Conservation (phyloP, 495 filamentous ascomycete species). For the Hapsidospora chrysogenum region DNA sequence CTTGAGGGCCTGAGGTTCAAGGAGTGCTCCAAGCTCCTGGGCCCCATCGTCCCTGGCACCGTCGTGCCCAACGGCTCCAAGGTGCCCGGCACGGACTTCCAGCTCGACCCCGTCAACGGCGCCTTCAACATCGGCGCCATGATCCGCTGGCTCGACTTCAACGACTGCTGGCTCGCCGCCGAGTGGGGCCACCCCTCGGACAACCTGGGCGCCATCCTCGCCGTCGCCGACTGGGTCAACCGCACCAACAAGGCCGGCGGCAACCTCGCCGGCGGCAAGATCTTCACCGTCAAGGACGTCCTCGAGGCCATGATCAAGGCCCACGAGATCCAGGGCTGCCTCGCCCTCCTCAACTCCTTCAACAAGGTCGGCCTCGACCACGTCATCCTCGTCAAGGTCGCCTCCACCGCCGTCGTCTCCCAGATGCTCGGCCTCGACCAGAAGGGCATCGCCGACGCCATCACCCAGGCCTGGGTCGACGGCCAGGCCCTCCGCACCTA, state of each 20-base stretch:
- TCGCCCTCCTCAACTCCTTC: constrained; percentile 92
- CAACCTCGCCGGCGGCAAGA: constrained; percentile 72
- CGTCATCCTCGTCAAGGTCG: constrained; percentile 95
- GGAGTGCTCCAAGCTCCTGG: constrained; percentile 86
- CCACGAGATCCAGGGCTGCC: constrained; percentile 95
- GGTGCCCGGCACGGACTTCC: constrained; percentile 83
- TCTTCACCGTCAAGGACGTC: constrained; percentile 73
- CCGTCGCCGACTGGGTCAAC: constrained; percentile 92
- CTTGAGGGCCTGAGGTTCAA: constrained; percentile 91
- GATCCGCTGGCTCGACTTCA: constrained; percentile 99
- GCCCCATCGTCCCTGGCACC: constrained; percentile 84
- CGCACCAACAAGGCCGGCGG: constrained; percentile 87
- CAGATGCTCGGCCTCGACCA: constrained; percentile 85
- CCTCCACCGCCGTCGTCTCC: constrained; percentile 80
- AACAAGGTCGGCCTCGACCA: constrained; percentile 98
- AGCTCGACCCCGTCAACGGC: constrained; percentile 86
- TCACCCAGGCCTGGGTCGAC: constrained; percentile 95
- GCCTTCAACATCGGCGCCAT: constrained; percentile 98
- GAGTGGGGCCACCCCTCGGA: constrained; percentile 98
- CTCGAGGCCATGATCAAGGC: constrained; percentile 99
- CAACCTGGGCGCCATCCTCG: constrained; percentile 89
- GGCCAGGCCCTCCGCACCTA: constrained; percentile 93
- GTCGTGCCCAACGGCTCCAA: constrained; percentile 83
- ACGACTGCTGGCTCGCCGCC: constrained; percentile 97
- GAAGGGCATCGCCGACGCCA: constrained; percentile 83